phyloP scores from a whole-genome alignment of 2,329 filamentous ascomycete genomes.

The Phialophora tarda region DNA sequence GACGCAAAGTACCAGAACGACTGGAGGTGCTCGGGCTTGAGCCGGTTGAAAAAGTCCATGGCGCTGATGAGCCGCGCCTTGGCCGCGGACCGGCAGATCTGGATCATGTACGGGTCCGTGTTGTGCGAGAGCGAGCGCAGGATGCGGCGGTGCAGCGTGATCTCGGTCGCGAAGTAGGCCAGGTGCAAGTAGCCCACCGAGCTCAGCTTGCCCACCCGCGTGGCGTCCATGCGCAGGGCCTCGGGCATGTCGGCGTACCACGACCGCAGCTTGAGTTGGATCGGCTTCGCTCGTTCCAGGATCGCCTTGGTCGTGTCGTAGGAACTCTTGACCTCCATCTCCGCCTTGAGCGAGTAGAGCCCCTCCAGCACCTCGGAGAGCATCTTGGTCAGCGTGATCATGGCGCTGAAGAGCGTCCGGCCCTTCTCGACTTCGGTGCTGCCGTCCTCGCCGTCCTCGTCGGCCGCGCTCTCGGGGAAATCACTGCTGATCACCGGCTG shows the following conservation, averaged over 20 bases:
- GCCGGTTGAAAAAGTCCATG: conserved; percentile 95
- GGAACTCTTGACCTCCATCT: conserved; percentile 35
- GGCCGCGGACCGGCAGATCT: conserved; percentile 87
- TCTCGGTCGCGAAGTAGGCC: conserved; percentile 54
- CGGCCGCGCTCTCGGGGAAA: conserved; percentile 47
- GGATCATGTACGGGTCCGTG: conserved; percentile 72
- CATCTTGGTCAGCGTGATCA: conserved; percentile 59
- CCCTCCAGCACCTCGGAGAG: conserved; percentile 58
- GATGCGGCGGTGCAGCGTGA: conserved; percentile 53
- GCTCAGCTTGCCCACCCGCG: conserved; percentile 49
- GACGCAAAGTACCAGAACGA: conserved; percentile 74
- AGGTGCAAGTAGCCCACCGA: conserved; percentile 53
- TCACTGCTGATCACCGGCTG: conserved; percentile 52
- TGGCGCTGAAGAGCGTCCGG: conserved; percentile 56
- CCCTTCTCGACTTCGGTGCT: conserved; percentile 48
- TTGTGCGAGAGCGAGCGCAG: conserved; percentile 48
- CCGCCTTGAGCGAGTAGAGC: conserved; percentile 58
- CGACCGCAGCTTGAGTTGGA: conserved; percentile 59
- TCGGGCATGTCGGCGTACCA: conserved; percentile 59
- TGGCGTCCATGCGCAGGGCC: conserved; percentile 57
- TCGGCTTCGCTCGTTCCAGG: conserved; percentile 59
- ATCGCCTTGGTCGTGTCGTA: conserved; percentile 53
- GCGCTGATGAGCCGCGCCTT: conserved; percentile 93
- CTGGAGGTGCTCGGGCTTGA: conserved; percentile 83
- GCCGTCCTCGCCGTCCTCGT: conserved; percentile 42